Evolutionary conservation across 148 eudicot genomes (phyloP).

Genomic region (Rhododendron vialii): DNA sequence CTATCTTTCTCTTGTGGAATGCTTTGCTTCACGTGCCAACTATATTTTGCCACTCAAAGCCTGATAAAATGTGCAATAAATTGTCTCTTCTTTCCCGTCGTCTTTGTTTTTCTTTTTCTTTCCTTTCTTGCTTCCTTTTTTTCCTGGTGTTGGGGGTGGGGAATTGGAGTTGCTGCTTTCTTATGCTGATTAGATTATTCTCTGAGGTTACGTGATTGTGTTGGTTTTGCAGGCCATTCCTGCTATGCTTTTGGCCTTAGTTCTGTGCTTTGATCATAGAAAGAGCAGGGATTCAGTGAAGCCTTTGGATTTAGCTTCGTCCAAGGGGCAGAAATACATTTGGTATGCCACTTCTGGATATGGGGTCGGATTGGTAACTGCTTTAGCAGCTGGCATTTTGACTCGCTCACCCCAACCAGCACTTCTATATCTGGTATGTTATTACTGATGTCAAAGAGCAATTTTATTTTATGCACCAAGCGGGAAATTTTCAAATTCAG

Average conservation of each 20-base stretch:
- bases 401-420: constrained; percentile 98
- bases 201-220: constrained; percentile 4
- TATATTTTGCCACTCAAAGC: neutral
- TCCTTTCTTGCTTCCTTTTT: neutral
- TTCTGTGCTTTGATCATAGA: constrained; percentile 82
- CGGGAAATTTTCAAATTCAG: neutral
- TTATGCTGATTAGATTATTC: neutral
- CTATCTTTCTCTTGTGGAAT: neutral
- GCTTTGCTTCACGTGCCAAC: neutral
- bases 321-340: constrained; percentile 76
- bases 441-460: neutral
- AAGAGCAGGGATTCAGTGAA: constrained; percentile 45
- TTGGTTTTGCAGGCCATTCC: constrained; percentile 82
- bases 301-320: constrained; percentile 44
- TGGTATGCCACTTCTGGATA: constrained; percentile 84
- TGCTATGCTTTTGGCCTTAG: constrained; percentile 89
- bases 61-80: neutral
- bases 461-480: neutral
- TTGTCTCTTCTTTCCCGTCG: neutral
- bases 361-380: constrained; percentile 74
- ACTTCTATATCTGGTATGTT: constrained; percentile 83
- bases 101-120: neutral
- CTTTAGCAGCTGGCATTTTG: constrained; percentile 88
- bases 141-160: neutral
- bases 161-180: neutral